phyloP scores from a whole-genome alignment of 768 basidiomycete genomes.

The Porphyrellus cyaneotinctus region DNA sequence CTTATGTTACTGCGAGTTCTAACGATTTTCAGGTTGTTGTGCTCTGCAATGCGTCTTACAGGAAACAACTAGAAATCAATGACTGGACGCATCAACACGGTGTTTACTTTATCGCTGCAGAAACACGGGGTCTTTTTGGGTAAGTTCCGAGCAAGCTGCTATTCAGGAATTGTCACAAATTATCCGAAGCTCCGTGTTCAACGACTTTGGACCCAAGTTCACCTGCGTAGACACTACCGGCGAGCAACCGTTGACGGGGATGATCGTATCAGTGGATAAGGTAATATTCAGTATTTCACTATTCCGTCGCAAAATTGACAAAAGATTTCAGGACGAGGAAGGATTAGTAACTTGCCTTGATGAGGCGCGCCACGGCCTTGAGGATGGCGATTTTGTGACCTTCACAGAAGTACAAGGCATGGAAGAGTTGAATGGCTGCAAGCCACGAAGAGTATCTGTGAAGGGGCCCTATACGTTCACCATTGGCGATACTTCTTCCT shows the following conservation, averaged over 20 bases:
- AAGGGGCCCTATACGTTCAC: conserved; percentile 98
- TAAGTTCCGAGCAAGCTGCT: conserved; percentile 32
- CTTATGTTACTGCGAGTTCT: conserved; percentile 1
- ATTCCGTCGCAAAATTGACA: neutral
- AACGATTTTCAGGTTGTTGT: conserved; percentile 68
- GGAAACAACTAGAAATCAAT: conserved; percentile 91
- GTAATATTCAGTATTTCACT: conserved; percentile 34
- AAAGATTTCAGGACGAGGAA: conserved; percentile 58
- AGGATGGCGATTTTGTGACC: conserved; percentile 96
- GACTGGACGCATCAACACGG: conserved; percentile 90
- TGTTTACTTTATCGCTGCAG: conserved; percentile 87
- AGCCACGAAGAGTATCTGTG: conserved; percentile 86
- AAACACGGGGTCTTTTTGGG: conserved; percentile 94
- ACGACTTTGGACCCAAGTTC: conserved; percentile 94
- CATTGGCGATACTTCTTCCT: conserved; percentile 83
- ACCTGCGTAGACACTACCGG: conserved; percentile 98
- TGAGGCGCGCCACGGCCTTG: conserved; percentile 96
- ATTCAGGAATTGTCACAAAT: conserved; percentile 3
- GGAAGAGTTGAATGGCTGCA: conserved; percentile 84
- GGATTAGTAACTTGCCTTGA: conserved; percentile 96
- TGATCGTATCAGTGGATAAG: conserved; percentile 93
- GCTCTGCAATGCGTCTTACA: conserved; percentile 69
- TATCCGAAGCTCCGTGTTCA: conserved; percentile 75
- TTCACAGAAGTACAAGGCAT: conserved; percentile 96
- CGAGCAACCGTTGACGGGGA: conserved; percentile 87